Evolutionary conservation across 208 protist genomes (phyloP).

Genomic region (Blastocrithidia nonstop): DNA sequence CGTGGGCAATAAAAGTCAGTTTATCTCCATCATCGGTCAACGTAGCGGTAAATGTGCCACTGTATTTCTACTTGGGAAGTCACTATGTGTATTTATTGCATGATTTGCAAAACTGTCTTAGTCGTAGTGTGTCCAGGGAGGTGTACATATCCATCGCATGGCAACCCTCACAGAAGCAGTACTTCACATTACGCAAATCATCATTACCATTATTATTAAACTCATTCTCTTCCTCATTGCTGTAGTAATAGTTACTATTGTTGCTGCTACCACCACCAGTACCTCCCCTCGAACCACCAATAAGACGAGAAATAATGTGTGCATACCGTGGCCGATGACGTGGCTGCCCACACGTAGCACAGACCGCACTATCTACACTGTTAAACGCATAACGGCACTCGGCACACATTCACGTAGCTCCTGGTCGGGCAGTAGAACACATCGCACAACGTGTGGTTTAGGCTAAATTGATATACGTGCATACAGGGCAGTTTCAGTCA

Average conservation of each 20-base stretch:
- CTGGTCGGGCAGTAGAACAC: constrained; percentile 51
- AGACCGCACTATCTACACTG: constrained; percentile 19
- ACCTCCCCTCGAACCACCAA: constrained; percentile 10
- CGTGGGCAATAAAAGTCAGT: no score
- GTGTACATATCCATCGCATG: constrained; percentile 15
- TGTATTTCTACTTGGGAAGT: no score
- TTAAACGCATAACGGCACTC: constrained; percentile 75
- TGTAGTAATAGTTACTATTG: constrained; percentile 7
- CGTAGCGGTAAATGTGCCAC: no score
- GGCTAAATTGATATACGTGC: constrained; percentile 68
- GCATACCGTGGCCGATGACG: constrained; percentile 13
- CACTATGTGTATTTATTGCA: no score
- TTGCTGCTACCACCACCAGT: constrained; percentile 4
- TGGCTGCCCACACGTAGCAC: constrained; percentile 48
- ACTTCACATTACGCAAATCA: no score
- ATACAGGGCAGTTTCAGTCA: constrained; percentile 64
- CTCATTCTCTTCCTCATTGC: neutral
- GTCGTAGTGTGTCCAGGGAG: constrained; percentile 25
- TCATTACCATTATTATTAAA: neutral
- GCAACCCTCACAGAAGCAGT: constrained; percentile 45
- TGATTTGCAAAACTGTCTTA: constrained; percentile 17
- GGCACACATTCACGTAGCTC: constrained; percentile 51
- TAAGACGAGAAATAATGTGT: no score
- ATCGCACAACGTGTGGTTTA: constrained; percentile 62
- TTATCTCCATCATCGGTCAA: no score